Evolutionary conservation across 768 basidiomycete species (phyloP).

Genomic region (Kwoniella pini): DNA sequence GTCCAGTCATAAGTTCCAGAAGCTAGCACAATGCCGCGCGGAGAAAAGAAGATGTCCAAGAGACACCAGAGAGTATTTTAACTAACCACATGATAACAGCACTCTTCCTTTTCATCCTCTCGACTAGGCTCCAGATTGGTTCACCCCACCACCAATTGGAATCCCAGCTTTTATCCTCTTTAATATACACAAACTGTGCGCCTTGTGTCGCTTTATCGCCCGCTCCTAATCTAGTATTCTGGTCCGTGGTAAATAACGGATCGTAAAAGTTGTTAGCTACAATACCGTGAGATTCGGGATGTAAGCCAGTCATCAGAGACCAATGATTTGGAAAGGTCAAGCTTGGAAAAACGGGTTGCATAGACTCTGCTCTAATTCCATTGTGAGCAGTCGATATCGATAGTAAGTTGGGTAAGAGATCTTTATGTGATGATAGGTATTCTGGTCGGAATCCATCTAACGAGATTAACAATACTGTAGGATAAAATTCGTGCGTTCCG

Average conservation of each 20-base stretch:
- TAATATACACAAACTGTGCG: slow-evolving; percentile 57
- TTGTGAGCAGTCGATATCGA: not conserved
- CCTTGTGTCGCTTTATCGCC: slow-evolving; percentile 4
- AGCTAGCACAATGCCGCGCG: not conserved
- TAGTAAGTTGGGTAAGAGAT: slow-evolving; percentile 22
- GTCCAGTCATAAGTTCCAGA: no score
- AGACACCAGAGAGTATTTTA: not conserved
- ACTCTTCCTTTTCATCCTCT: slow-evolving; percentile 68
- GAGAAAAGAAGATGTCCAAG: not conserved
- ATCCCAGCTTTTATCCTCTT: slow-evolving; percentile 64
- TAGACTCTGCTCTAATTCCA: slow-evolving; percentile 81
- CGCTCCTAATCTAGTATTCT: not conserved
- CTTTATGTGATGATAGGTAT: slow-evolving; percentile 24
- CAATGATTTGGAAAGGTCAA: slow-evolving; percentile 96
- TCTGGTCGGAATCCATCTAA: slow-evolving; percentile 32
- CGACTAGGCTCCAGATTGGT: slow-evolving; percentile 93
- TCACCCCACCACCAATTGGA: slow-evolving; percentile 85
- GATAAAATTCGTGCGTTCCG: slow-evolving; percentile 27
- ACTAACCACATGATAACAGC: slow-evolving; percentile 91
- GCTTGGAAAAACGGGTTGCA: slow-evolving; percentile 85
- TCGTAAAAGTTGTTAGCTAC: slow-evolving; percentile 92
- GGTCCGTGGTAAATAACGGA: slow-evolving; percentile 57
- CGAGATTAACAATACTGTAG: slow-evolving; percentile 29
- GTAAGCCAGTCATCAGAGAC: slow-evolving; percentile 83
- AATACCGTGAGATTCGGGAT: slow-evolving; percentile 88